A percentile compares a stretch with the other conserved stretches of the same genome.
phyloP scores from a whole-genome alignment of 106 monocot species.

The Acanthochlamys bracteata region DNA sequence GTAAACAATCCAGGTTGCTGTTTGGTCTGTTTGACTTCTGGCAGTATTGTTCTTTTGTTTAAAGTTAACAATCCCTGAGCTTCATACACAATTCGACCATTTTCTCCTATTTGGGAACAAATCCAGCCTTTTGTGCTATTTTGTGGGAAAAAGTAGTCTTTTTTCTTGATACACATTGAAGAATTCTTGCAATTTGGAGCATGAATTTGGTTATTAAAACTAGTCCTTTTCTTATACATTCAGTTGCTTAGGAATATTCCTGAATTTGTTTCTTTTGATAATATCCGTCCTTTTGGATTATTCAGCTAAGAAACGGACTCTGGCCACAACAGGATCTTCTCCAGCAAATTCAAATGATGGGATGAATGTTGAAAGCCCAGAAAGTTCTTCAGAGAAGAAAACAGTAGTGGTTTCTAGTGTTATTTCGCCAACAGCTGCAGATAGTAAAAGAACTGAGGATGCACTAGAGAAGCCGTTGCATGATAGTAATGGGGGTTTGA shows the following conservation, averaged over 20 bases:
- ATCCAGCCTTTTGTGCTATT: not conserved
- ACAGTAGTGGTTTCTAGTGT: constrained; percentile 9
- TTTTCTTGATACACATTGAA: not conserved
- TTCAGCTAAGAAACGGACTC: constrained; percentile 34
- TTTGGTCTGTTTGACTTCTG: too few relatives aligned
- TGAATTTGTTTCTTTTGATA: not conserved
- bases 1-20: too few relatives aligned
- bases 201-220: not conserved
- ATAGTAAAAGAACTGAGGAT: constrained; percentile 14
- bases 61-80: too few relatives aligned
- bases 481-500: not conserved
- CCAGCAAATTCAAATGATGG: constrained; percentile 38
- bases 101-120: not conserved
- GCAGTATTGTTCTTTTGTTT: too few relatives aligned
- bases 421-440: constrained; percentile 13
- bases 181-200: too few relatives aligned
- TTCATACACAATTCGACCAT: not conserved
- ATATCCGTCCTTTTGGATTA: not conserved
- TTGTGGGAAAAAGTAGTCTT: not conserved
- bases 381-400: constrained; percentile 26
- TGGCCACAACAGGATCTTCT: constrained; percentile 24
- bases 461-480: constrained; percentile 8
- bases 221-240: not conserved
- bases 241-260: not conserved
- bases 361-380: constrained; percentile 24